Evolutionary conservation across 768 basidiomycete species (phyloP), one percentile per base, ranked within the genome.

Genomic region (Lentinula guzmanii): DNA sequence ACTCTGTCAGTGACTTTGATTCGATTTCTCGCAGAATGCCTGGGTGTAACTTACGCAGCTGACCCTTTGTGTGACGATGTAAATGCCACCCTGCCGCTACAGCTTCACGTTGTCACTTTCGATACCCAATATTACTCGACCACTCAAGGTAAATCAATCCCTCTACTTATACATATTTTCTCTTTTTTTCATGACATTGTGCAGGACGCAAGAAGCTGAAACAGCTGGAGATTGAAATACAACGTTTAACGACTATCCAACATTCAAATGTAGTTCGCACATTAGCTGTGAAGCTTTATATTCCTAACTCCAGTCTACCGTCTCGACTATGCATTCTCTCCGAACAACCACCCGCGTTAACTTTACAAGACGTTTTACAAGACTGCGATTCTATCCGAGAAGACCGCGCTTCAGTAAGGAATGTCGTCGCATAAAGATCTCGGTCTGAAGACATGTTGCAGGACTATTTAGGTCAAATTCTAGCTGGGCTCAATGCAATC

Each of bases 401-500:
- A 69, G 86, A 86, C 41, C 79, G 89, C 28, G 87, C 87, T 16
- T 79, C 81, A 43, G 90, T 92, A 65, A 57, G 83, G 69, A 11
- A 34, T 65, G 58, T 43, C 8, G n/a, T 28, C 33, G 42, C 31
- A n/a, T n/a, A 39, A 33, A 48, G 11, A 2, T 21, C 42, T 41
- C 21, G 24, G 15, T 15, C 43, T 58, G 62, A 43, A 18, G 11
- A 24, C 35, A 53, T 16, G n/a, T 62, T 34, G 42, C 62, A 92
- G 89, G 91, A 90, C 61, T 93, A 92, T 66, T 76, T 91, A 1
- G 76, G 75, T 0, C 91, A 94, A 69, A 85, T 91, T 41, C 72
- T 93, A 1, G 80, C 84, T 2, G 91, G 83, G 0, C 71, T 93
- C 56, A 85, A 87, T 61, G 82, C 82, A 0, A 69, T 93, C 1